Evolutionary conservation across 1,284 basidiomycete genomes (phyloP).

Genomic region (Peniophora sp.): DNA sequence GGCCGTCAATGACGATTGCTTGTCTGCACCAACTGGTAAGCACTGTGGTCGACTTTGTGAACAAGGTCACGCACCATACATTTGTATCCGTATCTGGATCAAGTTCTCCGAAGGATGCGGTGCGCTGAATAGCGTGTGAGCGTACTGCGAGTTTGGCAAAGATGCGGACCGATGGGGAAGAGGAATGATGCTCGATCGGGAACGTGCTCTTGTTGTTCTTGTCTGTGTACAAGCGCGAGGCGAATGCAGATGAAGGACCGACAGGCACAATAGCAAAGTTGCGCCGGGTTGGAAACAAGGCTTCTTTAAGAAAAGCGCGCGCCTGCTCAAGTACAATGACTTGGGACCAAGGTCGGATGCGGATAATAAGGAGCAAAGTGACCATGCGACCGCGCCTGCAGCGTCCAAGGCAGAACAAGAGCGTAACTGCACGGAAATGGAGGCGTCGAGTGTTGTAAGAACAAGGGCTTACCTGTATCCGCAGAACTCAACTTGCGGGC

Average conservation of each 20-base stretch:
- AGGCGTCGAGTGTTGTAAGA: background rate
- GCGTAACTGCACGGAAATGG: background rate
- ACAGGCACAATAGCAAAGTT: no score
- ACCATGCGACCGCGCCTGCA: no score
- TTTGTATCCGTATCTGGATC: constrained; percentile 95
- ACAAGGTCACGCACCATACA: constrained; percentile 76
- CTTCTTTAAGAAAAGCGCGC: no score
- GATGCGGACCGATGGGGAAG: background rate
- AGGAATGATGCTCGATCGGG: background rate
- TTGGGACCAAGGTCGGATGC: no score
- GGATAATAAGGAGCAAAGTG: no score
- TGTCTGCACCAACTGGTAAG: constrained; percentile 38
- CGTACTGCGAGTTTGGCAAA: constrained; percentile 1
- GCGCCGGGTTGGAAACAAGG: no score
- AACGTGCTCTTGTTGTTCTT: background rate
- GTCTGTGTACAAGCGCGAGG: background rate
- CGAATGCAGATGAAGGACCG: background rate
- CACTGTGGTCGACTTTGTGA: background rate
- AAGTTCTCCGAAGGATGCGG: constrained; percentile 96
- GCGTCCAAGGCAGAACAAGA: background rate
- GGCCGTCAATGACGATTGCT: constrained; percentile 71
- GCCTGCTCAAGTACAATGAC: no score
- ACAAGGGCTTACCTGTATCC: constrained; percentile 75
- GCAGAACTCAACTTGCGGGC: constrained; percentile 98
- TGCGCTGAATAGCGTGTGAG: constrained; percentile 40